phyloP scores from a whole-genome alignment of 225 moss, liverwort and hornwort genomes.

The Neckera pumila region DNA sequence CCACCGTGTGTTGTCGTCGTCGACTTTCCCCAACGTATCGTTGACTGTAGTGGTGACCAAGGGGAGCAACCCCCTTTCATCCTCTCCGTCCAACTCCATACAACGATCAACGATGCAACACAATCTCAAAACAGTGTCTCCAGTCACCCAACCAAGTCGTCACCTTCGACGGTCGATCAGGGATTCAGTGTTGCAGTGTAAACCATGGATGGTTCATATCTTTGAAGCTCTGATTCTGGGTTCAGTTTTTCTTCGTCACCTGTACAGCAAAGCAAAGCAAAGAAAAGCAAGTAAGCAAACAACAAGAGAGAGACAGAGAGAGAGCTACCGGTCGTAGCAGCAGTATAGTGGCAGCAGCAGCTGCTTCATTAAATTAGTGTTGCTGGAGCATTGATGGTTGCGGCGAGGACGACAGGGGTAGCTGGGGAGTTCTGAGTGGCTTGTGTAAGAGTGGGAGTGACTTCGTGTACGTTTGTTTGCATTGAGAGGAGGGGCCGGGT shows the following conservation, averaged over 20 bases:
- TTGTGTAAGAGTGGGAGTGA: not conserved
- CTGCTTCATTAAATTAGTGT: not conserved
- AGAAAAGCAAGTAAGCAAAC: not conserved
- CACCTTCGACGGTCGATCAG: too few species aligned
- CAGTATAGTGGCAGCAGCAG: not conserved
- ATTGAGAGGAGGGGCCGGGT: not conserved
- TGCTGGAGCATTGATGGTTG: slow-evolving; percentile 19
- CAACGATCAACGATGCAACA: not conserved
- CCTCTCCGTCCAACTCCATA: not conserved
- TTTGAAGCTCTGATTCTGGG: too few species aligned
- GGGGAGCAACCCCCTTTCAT: not conserved
- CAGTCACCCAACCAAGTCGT: not conserved
- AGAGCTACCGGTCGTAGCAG: not conserved
- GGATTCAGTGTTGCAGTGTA: not conserved
- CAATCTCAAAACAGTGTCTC: not conserved
- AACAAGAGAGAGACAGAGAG: not conserved
- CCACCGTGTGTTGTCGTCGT: not conserved
- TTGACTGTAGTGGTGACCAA: not conserved
- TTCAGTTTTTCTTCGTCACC: not conserved
- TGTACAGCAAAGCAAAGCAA: not conserved
- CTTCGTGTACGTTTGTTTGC: not conserved
- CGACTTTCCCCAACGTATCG: not conserved
- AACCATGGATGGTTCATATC: not conserved
- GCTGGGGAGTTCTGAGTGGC: slow-evolving; percentile 8
- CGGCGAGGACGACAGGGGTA: slow-evolving; percentile 15